phyloP scores from a whole-genome alignment of 352 stramenopile genomes.

The Phytophthora boehmeriae region DNA sequence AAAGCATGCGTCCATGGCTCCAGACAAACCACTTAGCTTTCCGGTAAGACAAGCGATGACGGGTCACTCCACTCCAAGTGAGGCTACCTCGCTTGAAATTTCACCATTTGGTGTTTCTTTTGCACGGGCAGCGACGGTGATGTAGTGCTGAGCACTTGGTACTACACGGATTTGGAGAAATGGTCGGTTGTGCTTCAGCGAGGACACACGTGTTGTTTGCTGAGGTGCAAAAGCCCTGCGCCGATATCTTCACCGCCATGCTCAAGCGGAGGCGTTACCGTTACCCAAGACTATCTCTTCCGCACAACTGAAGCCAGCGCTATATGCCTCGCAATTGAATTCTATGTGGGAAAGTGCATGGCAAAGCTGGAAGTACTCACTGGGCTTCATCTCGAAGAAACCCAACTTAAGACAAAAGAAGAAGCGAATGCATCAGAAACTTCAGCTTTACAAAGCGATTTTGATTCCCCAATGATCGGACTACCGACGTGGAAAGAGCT shows the following conservation, averaged over 20 bases:
- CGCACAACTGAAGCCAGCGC: conserved; percentile 53
- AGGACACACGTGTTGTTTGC: conserved; percentile 57
- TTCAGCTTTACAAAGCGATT: background rate
- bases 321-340: conserved; percentile 77
- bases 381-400: conserved; percentile 33
- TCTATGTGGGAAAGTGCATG: conserved; percentile 83
- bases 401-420: conserved; percentile 7
- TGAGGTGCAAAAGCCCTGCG: conserved; percentile 47
- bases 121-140: conserved; percentile 48
- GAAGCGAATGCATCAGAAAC: background rate
- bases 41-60: conserved; percentile 52
- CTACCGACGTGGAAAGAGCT: conserved; percentile 15
- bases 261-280: background rate
- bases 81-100: conserved; percentile 59
- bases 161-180: conserved; percentile 82
- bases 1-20: conserved; percentile 55
- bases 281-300: conserved; percentile 63
- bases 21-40: conserved; percentile 55
- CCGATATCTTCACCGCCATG: conserved; percentile 16
- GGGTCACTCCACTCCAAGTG: conserved; percentile 38
- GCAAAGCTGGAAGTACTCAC: conserved; percentile 70
- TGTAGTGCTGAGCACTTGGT: conserved; percentile 67
- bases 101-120: conserved; percentile 66
- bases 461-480: conserved; percentile 8
- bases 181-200: conserved; percentile 72